A percentile compares a stretch with the other conserved stretches of the same genome.
These are phyloP conservation scores for Oryza australiensis DNA, from an alignment of 176 grass and related monocot species.

Conservation along the genomic window DNA sequence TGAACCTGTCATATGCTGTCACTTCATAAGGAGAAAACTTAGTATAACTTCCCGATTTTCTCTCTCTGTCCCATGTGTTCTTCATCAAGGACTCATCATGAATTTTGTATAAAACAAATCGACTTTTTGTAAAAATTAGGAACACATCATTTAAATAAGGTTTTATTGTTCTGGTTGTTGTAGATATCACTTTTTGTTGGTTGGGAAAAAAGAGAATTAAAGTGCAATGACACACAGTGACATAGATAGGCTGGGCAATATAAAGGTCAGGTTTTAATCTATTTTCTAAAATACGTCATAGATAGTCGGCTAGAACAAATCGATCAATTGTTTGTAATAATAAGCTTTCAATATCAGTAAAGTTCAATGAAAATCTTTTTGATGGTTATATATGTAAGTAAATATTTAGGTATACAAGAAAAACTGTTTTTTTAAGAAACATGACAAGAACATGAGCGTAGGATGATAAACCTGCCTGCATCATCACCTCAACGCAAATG, in stretches of 20 bases:
- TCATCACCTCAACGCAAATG: neutral
- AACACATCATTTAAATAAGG: neutral
- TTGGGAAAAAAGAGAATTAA: neutral
- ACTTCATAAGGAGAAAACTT: neutral
- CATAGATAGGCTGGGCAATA: too few relatives aligned
- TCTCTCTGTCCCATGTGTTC: neutral
- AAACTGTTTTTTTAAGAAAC: neutral
- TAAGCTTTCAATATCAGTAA: neutral
- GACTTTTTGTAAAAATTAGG: neutral
- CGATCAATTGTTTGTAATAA: neutral
- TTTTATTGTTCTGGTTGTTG: neutral
- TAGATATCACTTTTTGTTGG: neutral
- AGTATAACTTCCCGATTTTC: neutral
- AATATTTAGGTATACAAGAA: neutral
- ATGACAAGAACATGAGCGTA: neutral
- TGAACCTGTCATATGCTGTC: neutral
- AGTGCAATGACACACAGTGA: neutral
- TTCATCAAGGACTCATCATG: neutral
- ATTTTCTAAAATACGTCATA: too few relatives aligned
- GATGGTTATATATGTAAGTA: neutral
- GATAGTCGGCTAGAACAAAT: too few relatives aligned
- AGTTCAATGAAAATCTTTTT: neutral
- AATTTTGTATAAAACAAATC: neutral
- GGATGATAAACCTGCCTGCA: neutral
- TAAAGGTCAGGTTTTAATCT: too few relatives aligned